These are phyloP conservation scores for Paramecium caudatum DNA, from an alignment of 73 alveolate species.

Conservation along the genomic window DNA sequence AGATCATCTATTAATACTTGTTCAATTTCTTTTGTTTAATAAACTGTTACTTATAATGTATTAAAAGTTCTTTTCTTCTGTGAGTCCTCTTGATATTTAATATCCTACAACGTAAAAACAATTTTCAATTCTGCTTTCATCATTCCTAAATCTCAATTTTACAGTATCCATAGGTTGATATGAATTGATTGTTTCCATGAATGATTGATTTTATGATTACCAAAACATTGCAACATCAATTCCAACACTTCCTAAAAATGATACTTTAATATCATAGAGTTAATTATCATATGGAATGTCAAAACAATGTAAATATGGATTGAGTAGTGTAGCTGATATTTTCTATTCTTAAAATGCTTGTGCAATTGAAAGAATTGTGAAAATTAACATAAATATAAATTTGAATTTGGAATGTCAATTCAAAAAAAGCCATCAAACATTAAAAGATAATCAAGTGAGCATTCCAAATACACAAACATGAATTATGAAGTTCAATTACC, in stretches of 20 bases:
- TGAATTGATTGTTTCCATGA: neutral
- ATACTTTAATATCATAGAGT: conserved; percentile 3
- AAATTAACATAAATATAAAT: neutral
- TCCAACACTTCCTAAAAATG: conserved; percentile 24
- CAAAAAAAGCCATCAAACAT: conserved; percentile 48
- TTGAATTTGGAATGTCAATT: conserved; percentile 51
- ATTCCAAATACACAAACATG: conserved; percentile 25
- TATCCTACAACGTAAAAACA: neutral
- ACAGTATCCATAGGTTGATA: conserved; percentile 23
- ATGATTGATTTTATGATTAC: conserved; percentile 2
- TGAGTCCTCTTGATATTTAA: neutral
- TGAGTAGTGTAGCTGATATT: neutral
- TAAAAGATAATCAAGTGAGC: neutral
- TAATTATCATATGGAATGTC: neutral
- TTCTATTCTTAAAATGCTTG: neutral
- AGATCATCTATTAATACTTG: conserved; percentile 6
- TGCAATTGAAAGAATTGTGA: neutral
- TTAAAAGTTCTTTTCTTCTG: neutral
- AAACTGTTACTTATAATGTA: neutral
- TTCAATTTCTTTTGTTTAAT: neutral
- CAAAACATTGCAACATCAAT: conserved; percentile 2
- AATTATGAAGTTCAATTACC: conserved; percentile 33
- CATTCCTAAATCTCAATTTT: conserved; percentile 24
- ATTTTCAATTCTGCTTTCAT: neutral
- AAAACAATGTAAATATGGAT: neutral